A percentile compares a stretch with the other conserved stretches of the same genome.
Evolutionary conservation across 1,284 basidiomycete species (phyloP).

Genomic region (Ustanciosporium gigantosporum): DNA sequence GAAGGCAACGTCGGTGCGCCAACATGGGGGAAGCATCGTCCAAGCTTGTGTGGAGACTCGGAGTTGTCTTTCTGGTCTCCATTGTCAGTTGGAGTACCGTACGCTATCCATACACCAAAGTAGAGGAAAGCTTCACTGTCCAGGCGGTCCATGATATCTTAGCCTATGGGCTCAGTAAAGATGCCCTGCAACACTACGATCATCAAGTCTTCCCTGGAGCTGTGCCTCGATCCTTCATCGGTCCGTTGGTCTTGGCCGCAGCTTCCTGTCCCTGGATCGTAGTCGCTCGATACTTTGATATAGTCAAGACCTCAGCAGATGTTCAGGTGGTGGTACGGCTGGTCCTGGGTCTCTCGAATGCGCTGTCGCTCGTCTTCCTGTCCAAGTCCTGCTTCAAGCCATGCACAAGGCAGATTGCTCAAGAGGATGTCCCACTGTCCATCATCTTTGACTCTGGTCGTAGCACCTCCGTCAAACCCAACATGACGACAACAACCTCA

Average conservation of each 20-base stretch:
- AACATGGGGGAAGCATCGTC: neutral
- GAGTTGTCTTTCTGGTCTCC: neutral
- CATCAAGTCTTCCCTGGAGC: conserved; percentile 86
- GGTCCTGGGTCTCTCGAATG: conserved; percentile 73
- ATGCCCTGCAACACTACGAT: conserved; percentile 71
- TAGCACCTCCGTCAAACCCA: neutral
- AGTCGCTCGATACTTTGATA: conserved; percentile 62
- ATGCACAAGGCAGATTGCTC: neutral
- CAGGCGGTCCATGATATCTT: conserved; percentile 89
- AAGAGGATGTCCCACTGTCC: neutral
- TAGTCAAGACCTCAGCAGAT: conserved; percentile 67
- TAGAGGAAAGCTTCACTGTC: conserved; percentile 94
- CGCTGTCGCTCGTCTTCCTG: conserved; percentile 70
- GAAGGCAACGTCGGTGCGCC: too few relatives aligned
- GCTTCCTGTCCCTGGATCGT: conserved; percentile 50
- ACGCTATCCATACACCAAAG: conserved; percentile 79
- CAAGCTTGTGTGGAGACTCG: neutral
- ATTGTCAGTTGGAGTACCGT: conserved; percentile 4
- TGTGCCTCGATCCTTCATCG: conserved; percentile 84
- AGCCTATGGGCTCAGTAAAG: conserved; percentile 69
- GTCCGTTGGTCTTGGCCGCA: conserved; percentile 64
- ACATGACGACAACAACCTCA: neutral
- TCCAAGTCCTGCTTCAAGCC: conserved; percentile 67
- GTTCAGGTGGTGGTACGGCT: conserved; percentile 73
- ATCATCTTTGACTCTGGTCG: neutral